phyloP scores from a whole-genome alignment of 169 alveolate genomes.

The Cyclospora cayetanensis region DNA sequence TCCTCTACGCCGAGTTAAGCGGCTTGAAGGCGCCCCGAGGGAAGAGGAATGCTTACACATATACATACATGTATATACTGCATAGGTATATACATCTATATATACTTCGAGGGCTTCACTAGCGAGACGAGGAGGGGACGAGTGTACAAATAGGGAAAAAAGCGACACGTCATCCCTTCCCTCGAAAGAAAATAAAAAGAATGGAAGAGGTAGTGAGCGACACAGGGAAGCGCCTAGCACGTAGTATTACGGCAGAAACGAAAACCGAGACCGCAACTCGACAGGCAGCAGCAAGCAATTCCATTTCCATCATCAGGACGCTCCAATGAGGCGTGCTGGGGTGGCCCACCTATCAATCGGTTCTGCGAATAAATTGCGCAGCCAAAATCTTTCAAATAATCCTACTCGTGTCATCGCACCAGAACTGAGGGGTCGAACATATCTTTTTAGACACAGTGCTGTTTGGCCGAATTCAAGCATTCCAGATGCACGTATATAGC shows the following conservation, averaged over 20 bases:
- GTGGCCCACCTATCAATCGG: not conserved
- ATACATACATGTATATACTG: not conserved
- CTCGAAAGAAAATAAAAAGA: constrained; percentile 15
- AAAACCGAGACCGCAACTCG: not conserved
- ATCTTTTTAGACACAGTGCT: too few relatives aligned
- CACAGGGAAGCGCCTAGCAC: not conserved
- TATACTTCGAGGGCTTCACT: not conserved
- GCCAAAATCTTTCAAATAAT: too few relatives aligned
- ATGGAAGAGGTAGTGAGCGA: not conserved
- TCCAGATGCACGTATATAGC: too few relatives aligned
- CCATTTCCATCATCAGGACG: not conserved
- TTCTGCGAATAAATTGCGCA: not conserved
- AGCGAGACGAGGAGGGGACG: not conserved
- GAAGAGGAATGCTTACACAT: too few relatives aligned
- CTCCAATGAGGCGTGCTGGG: not conserved
- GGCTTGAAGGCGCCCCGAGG: too few relatives aligned
- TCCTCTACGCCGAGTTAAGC: too few relatives aligned
- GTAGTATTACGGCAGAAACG: not conserved
- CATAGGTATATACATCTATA: not conserved
- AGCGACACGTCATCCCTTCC: not conserved
- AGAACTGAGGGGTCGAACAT: too few relatives aligned
- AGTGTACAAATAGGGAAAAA: not conserved
- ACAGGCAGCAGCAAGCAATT: not conserved
- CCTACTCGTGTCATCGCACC: too few relatives aligned
- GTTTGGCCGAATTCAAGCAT: too few relatives aligned